Conservation (phyloP, 176 grass and related monocot genomes). For the Urochloa ruziziensis region DNA sequence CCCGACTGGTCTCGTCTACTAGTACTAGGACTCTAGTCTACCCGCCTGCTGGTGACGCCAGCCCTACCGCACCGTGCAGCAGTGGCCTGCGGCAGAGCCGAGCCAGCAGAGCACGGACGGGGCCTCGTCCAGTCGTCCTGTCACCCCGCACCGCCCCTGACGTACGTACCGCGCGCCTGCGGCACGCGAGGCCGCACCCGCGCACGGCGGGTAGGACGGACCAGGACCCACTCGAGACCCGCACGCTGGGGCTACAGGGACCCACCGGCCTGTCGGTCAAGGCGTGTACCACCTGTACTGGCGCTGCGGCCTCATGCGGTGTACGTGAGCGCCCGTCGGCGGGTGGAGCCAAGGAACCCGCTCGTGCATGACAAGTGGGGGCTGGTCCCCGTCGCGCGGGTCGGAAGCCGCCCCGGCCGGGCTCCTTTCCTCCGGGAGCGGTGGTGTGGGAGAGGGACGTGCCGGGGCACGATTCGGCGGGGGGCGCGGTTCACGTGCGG, state of each 20-base stretch:
- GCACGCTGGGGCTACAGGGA: too few relatives aligned
- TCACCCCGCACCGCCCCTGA: conserved; percentile 8
- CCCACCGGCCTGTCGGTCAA: background rate
- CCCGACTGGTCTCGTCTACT: background rate
- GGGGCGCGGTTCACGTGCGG: conserved; percentile 18
- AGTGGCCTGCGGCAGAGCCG: too few relatives aligned
- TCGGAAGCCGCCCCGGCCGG: too few relatives aligned
- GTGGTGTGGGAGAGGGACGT: background rate
- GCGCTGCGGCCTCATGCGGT: background rate
- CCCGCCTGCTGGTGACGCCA: conserved; percentile 61
- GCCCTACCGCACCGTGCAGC: conserved; percentile 45
- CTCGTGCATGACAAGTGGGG: conserved; percentile 1
- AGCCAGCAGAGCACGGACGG: background rate
- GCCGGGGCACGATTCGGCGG: conserved; percentile 16
- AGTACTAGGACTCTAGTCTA: background rate
- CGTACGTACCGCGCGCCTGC: conserved; percentile 17
- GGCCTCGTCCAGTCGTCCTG: conserved; percentile 5
- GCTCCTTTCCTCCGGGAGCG: too few relatives aligned
- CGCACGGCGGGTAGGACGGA: too few relatives aligned
- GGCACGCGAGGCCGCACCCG: conserved; percentile 20
- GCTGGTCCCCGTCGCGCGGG: background rate
- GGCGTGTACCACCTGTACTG: too few relatives aligned
- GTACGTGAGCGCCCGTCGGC: background rate
- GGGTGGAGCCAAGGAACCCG: background rate
- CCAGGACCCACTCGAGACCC: too few relatives aligned